Percentiles rank a stretch among this genome's conserved stretches.
Evolutionary conservation across 2,329 filamentous ascomycete genomes (phyloP).

Genomic region (Penicillium sp.): DNA sequence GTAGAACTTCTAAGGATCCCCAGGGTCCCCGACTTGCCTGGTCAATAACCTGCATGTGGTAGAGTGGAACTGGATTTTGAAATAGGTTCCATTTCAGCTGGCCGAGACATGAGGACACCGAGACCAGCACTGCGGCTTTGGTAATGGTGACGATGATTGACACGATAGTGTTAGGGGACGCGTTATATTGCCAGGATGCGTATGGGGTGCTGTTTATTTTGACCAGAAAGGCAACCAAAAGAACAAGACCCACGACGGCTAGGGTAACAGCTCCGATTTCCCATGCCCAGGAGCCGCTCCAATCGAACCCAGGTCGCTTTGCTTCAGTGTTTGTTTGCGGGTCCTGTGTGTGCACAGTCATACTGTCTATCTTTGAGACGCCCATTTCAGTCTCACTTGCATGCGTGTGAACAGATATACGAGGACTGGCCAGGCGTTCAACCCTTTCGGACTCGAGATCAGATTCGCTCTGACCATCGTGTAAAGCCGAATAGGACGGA

Average conservation of each 20-base stretch:
- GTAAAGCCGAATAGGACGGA: too few species aligned
- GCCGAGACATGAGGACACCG: conserved; percentile 28
- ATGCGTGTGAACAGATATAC: too few species aligned
- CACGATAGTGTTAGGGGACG: conserved; percentile 30
- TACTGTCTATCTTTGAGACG: too few species aligned
- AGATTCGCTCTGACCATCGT: too few species aligned
- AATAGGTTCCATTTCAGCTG: conserved; percentile 33
- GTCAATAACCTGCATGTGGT: conserved; percentile 28
- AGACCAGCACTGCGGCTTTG: conserved; percentile 28
- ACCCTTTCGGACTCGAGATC: too few species aligned
- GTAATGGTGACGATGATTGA: conserved; percentile 27
- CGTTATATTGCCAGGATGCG: conserved; percentile 20
- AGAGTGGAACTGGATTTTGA: conserved; percentile 15
- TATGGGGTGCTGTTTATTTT: conserved; percentile 10
- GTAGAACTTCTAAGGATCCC: conserved; percentile 27
- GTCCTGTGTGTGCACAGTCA: too few species aligned
- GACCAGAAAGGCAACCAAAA: conserved; percentile 16
- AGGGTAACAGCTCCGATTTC: conserved; percentile 11
- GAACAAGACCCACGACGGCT: conserved; percentile 6
- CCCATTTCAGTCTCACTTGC: too few species aligned
- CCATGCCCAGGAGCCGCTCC: conserved; percentile 15
- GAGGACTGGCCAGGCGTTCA: too few species aligned
- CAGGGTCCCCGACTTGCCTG: conserved; percentile 30
- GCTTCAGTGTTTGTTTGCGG: too few species aligned
- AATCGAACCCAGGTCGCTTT: background rate